A percentile compares a stretch with the other conserved stretches of the same genome.
phyloP scores from a whole-genome alignment of 1,284 basidiomycete genomes.

The Apiotrichum veenhuisii region DNA sequence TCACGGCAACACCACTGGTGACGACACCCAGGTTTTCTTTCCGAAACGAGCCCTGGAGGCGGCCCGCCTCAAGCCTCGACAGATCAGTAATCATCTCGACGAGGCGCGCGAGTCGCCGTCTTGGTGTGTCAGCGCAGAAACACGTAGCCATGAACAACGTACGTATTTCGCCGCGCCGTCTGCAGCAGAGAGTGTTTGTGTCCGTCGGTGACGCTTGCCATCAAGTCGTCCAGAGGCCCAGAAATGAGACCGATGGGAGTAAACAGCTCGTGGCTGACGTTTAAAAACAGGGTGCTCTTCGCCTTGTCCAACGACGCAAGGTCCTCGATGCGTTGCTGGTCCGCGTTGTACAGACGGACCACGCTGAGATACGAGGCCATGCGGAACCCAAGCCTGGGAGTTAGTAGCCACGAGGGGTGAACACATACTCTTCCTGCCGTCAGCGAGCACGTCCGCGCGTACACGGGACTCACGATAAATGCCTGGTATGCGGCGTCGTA shows the following conservation, averaged over 20 bases:
- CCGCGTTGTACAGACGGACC: slow-evolving; percentile 27
- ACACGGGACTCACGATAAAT: too few relatives aligned
- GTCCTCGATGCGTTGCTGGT: slow-evolving; percentile 43
- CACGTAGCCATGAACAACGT: not conserved
- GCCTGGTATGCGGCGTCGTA: too few relatives aligned
- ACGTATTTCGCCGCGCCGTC: slow-evolving; percentile 44
- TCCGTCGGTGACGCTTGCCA: slow-evolving; percentile 7
- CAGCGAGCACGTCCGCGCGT: too few relatives aligned
- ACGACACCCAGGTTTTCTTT: slow-evolving; percentile 43
- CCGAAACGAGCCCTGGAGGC: slow-evolving; percentile 42
- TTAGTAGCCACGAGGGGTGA: too few relatives aligned
- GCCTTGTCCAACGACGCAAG: slow-evolving; percentile 50
- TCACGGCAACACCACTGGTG: slow-evolving; percentile 44
- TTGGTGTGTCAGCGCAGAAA: too few relatives aligned
- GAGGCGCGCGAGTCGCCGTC: not conserved
- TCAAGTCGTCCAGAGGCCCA: slow-evolving; percentile 39
- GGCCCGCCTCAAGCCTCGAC: slow-evolving; percentile 39
- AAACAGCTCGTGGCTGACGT: slow-evolving; percentile 45
- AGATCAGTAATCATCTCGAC: slow-evolving; percentile 47
- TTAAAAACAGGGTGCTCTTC: slow-evolving; percentile 43
- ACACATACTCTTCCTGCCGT: too few relatives aligned
- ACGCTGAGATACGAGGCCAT: slow-evolving; percentile 17
- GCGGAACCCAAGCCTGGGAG: not conserved
- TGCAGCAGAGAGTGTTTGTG: slow-evolving; percentile 21
- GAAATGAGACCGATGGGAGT: slow-evolving; percentile 48